Evolutionary conservation across 441 rosid genomes (phyloP).

Genomic region (Capsella rubella): DNA sequence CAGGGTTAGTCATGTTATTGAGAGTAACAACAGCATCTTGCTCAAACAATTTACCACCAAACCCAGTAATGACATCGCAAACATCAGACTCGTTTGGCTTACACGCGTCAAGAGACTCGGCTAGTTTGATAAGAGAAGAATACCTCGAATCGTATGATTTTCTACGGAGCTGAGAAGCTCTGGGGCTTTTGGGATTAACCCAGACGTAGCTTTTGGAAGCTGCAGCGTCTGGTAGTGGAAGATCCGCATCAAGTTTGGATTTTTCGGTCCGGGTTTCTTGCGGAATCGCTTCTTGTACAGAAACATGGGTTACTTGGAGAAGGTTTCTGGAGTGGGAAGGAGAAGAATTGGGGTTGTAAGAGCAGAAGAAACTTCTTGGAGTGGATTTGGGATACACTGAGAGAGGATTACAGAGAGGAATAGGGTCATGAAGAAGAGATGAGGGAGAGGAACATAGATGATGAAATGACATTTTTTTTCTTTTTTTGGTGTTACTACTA

Average conservation of each 20-base stretch:
- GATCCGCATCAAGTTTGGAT: conserved; percentile 34
- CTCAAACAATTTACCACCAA: conserved; percentile 61
- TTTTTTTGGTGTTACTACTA: too few relatives aligned
- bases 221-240: conserved; percentile 25
- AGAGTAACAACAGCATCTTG: conserved; percentile 85
- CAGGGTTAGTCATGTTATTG: conserved; percentile 79
- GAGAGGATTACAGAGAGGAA: conserved; percentile 49
- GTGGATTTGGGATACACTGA: conserved; percentile 45
- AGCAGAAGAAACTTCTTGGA: conserved; percentile 40
- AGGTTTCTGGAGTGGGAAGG: conserved; percentile 44
- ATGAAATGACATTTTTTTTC: conserved; percentile 55
- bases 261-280: conserved; percentile 26
- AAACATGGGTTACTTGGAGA: conserved; percentile 53
- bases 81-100: conserved; percentile 51
- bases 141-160: conserved; percentile 78
- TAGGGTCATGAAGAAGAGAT: conserved; percentile 53
- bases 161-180: conserved; percentile 66
- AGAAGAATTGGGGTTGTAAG: conserved; percentile 40
- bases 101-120: conserved; percentile 65
- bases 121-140: conserved; percentile 62
- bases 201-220: conserved; percentile 55
- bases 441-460: conserved; percentile 62
- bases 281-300: conserved; percentile 53
- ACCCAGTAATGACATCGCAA: conserved; percentile 47
- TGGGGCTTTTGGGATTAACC: conserved; percentile 87